phyloP scores from a whole-genome alignment of 2,329 filamentous ascomycete genomes.

The Beauveria scarabaeidicola region DNA sequence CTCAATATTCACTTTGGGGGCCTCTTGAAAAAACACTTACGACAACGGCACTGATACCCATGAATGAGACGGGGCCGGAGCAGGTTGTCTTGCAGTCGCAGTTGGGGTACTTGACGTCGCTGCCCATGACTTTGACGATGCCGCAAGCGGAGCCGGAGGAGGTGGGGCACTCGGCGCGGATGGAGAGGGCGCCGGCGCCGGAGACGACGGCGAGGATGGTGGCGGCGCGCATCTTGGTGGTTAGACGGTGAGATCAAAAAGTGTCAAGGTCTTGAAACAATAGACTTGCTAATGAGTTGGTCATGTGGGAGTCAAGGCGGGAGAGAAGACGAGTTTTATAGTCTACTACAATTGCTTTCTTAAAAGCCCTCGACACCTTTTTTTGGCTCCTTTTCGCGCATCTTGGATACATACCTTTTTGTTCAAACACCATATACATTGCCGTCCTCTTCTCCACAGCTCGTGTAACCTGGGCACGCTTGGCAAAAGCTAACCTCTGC shows the following conservation, averaged over 20 bases:
- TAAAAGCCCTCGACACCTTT: too few relatives aligned
- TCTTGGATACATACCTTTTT: neutral
- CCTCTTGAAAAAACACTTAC: neutral
- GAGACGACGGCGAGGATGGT: constrained; percentile 8
- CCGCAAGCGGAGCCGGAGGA: constrained; percentile 8
- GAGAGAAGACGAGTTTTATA: neutral
- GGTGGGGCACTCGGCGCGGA: constrained; percentile 8
- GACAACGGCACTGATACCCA: neutral
- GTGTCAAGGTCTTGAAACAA: neutral
- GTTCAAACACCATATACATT: neutral
- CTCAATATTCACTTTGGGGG: neutral
- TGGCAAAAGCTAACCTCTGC: neutral
- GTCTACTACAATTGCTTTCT: neutral
- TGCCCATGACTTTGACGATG: neutral
- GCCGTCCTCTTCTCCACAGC: neutral
- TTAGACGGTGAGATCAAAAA: neutral
- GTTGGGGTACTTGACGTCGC: constrained; percentile 3
- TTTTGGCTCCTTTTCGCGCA: neutral
- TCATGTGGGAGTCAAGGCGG: neutral
- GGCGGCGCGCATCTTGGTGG: constrained; percentile 3
- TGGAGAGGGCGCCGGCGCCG: constrained; percentile 4
- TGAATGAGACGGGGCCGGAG: neutral
- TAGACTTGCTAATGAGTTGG: neutral
- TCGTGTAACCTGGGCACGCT: neutral
- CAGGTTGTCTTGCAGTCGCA: constrained; percentile 3